phyloP scores from a whole-genome alignment of 345 rosid genomes.

The Noccaea bulbosa region DNA sequence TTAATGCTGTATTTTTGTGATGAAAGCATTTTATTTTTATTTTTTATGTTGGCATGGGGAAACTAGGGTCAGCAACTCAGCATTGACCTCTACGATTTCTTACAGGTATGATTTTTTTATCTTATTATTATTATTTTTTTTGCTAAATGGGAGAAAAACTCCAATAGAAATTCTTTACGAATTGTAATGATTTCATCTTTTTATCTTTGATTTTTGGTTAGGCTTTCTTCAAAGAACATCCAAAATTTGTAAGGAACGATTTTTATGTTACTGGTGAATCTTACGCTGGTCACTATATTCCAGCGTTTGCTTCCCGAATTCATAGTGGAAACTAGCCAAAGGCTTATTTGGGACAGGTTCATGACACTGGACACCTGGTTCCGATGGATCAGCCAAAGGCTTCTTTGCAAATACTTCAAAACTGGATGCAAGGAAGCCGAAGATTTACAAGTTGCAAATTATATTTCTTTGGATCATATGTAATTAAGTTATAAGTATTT shows the following conservation, averaged over 20 bases:
- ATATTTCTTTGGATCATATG: no score
- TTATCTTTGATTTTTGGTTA: constrained; percentile 35
- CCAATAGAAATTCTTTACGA: neutral
- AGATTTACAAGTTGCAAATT: no score
- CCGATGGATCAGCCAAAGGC: constrained; percentile 34
- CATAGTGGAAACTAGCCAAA: constrained; percentile 56
- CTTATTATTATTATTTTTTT: no score
- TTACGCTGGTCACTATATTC: constrained; percentile 90
- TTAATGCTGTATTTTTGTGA: no score
- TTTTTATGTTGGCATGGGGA: constrained; percentile 50
- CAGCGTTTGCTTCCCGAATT: constrained; percentile 71
- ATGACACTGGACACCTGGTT: constrained; percentile 27
- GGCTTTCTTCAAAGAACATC: constrained; percentile 77
- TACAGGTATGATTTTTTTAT: constrained; percentile 59
- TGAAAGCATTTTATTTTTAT: no score
- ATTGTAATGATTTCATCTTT: neutral
- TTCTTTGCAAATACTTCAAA: constrained; percentile 22
- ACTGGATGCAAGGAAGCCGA: constrained; percentile 27
- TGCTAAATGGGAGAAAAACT: neutral
- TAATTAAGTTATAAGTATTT: constrained; percentile 23
- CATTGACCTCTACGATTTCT: constrained; percentile 68
- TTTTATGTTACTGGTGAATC: constrained; percentile 94
- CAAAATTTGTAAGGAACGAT: constrained; percentile 60
- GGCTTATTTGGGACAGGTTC: neutral
- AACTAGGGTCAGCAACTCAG: constrained; percentile 60